Evolutionary conservation across 192 early-diverging fungal species (phyloP).

Genomic region (Podila verticillata): DNA sequence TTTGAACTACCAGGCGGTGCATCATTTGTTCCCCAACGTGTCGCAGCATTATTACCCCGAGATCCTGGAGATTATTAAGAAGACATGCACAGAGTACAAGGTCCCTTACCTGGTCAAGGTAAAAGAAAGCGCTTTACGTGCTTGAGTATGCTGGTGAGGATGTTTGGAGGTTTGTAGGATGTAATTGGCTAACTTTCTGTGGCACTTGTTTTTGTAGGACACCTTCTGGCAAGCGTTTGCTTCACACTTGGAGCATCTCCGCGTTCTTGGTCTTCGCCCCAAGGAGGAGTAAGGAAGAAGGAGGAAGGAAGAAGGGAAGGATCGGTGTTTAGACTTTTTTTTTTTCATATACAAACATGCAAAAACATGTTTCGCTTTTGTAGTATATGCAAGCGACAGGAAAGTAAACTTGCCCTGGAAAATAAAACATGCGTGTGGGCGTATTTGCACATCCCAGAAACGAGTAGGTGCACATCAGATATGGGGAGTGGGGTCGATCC

Average conservation of each 20-base stretch:
- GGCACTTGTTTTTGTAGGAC: constrained; percentile 14
- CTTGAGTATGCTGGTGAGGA: not conserved
- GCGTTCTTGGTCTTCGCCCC: constrained; percentile 50
- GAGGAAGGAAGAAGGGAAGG: not conserved
- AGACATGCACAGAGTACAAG: constrained; percentile 61
- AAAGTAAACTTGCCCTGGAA: no score
- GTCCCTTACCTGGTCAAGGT: constrained; percentile 58
- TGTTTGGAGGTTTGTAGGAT: not conserved
- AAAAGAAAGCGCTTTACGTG: not conserved
- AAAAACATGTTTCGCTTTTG: no score
- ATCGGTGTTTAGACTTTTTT: no score
- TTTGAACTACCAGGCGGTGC: constrained; percentile 62
- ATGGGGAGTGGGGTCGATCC: no score
- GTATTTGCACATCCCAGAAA: no score
- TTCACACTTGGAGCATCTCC: constrained; percentile 57
- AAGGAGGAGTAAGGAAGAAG: constrained; percentile 41
- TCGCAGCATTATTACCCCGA: constrained; percentile 64
- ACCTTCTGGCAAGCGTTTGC: constrained; percentile 60
- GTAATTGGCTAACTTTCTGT: not conserved
- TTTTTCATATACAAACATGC: no score
- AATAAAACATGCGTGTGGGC: no score
- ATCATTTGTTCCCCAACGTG: constrained; percentile 61
- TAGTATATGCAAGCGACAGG: no score
- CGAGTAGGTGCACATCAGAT: no score
- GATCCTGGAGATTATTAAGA: constrained; percentile 56